Evolutionary conservation across 2,329 filamentous ascomycete species (phyloP).

Genomic region (Talaromyces funiculosus): DNA sequence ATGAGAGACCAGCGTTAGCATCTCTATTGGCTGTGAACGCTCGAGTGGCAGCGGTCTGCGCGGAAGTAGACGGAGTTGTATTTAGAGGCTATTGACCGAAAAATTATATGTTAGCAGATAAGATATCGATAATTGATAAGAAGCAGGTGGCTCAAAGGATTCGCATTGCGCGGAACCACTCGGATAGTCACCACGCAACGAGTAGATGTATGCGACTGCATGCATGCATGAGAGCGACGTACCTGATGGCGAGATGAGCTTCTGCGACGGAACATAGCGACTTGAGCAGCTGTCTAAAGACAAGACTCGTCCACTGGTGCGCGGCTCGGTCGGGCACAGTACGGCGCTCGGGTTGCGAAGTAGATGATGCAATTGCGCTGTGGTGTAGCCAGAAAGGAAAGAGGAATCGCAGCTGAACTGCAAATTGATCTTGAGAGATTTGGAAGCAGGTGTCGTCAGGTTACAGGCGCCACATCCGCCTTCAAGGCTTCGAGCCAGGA

Average conservation of each 20-base stretch:
- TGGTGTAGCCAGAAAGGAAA: neutral
- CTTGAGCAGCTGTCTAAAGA: conserved; percentile 5
- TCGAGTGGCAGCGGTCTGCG: conserved; percentile 72
- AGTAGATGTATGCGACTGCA: neutral
- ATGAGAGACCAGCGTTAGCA: conserved; percentile 64
- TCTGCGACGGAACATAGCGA: conserved; percentile 17
- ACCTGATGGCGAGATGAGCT: conserved; percentile 17
- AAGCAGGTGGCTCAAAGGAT: neutral
- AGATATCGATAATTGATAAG: conserved; percentile 9
- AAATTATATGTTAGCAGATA: conserved; percentile 13
- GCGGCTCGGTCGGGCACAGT: neutral
- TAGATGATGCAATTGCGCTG: neutral
- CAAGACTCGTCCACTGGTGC: conserved; percentile 7
- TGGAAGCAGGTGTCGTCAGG: conserved; percentile 10
- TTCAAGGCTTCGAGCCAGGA: neutral
- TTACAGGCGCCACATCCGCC: conserved; percentile 10
- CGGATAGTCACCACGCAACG: neutral
- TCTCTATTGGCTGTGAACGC: conserved; percentile 67
- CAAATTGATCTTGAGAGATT: neutral
- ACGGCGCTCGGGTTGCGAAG: neutral
- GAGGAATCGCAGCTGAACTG: neutral
- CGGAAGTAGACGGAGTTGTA: conserved; percentile 62
- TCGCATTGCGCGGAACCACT: neutral
- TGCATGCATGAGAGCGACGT: conserved; percentile 1
- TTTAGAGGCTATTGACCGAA: conserved; percentile 49